These are phyloP conservation scores for Linum lewisii DNA, from an alignment of 345 rosid species.

Conservation along the genomic window DNA sequence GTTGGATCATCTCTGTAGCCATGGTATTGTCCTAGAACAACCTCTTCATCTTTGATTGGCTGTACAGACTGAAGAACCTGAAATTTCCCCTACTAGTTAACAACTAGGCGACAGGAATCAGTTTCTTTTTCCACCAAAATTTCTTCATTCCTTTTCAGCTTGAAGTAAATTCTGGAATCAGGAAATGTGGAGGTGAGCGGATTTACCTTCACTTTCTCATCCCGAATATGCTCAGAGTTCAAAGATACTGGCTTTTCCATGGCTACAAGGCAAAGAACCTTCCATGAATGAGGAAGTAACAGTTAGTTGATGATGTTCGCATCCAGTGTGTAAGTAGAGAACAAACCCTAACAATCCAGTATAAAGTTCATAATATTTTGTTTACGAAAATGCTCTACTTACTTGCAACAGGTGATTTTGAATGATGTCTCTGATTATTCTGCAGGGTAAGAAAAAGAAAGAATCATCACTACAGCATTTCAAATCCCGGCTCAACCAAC, in stretches of 20 bases:
- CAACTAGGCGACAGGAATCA: neutral
- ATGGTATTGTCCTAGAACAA: constrained; percentile 90
- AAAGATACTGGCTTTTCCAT: constrained; percentile 98
- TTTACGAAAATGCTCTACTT: constrained; percentile 15
- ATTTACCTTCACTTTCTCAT: constrained; percentile 96
- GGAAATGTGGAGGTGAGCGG: neutral
- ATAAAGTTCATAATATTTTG: constrained; percentile 3
- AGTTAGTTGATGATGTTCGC: neutral
- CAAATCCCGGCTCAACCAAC: neutral
- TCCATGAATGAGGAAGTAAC: constrained; percentile 17
- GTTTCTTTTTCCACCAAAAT: too few relatives aligned
- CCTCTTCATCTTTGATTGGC: constrained; percentile 85
- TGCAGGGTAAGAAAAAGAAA: constrained; percentile 25
- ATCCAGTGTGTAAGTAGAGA: too few relatives aligned
- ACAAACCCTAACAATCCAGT: too few relatives aligned
- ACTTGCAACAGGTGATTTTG: constrained; percentile 97
- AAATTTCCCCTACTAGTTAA: neutral
- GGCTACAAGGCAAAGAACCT: constrained; percentile 91
- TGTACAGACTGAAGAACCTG: constrained; percentile 94
- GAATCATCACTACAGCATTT: constrained; percentile 10
- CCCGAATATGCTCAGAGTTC: constrained; percentile 96
- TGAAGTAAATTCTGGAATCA: neutral
- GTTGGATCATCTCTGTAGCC: constrained; percentile 92
- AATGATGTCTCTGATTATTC: constrained; percentile 94
- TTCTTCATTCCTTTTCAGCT: neutral